phyloP scores from a whole-genome alignment of 257 asterid genomes.

The Plantago elongata region DNA sequence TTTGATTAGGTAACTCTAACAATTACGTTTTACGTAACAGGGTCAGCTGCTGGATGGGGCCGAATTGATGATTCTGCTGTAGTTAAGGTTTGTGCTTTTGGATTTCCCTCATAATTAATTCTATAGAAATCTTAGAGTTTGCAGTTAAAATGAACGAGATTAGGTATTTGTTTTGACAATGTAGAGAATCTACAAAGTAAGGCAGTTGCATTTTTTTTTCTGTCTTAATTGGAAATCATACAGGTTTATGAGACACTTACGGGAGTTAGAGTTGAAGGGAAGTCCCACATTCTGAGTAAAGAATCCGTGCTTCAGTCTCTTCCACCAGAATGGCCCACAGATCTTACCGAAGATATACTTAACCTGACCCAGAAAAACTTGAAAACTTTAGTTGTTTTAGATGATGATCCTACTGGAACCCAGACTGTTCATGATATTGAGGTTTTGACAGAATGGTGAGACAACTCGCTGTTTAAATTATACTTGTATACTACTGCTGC shows the following conservation, averaged over 20 bases:
- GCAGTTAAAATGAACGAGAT: conserved; percentile 7
- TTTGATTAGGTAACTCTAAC: background rate
- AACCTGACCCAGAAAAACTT: conserved; percentile 49
- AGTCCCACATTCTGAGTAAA: conserved; percentile 57
- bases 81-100: conserved; percentile 65
- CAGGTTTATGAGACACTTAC: conserved; percentile 95
- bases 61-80: conserved; percentile 90
- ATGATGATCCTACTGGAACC: conserved; percentile 99
- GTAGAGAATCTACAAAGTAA: background rate
- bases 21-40: conserved; percentile 38
- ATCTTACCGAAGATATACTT: conserved; percentile 60
- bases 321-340: conserved; percentile 79
- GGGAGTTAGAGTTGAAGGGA: conserved; percentile 90
- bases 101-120: conserved; percentile 12
- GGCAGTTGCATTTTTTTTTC: conserved; percentile 14
- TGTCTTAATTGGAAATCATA: conserved; percentile 22
- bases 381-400: conserved; percentile 86
- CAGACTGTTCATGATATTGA: conserved; percentile 95
- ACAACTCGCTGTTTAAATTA: conserved; percentile 18
- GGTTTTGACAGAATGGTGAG: conserved; percentile 96
- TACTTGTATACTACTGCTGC: background rate
- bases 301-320: conserved; percentile 63
- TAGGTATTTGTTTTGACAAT: conserved; percentile 9
- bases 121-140: background rate
- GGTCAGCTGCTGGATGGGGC: conserved; percentile 99